Conservation (phyloP, 257 asterid species). For the Nemophila menziesii region DNA sequence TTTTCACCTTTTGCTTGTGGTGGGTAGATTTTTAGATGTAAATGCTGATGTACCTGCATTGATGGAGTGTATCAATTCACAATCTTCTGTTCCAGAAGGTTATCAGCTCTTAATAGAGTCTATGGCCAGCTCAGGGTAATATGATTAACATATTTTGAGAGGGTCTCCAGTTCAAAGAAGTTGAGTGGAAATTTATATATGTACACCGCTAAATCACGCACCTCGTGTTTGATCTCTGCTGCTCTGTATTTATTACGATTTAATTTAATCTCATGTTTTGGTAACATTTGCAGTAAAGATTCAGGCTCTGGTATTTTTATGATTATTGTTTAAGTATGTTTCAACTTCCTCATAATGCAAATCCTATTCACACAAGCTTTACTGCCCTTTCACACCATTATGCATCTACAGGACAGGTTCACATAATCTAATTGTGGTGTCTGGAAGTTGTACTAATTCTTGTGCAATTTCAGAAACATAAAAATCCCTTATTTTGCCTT, state of each 20-base stretch:
- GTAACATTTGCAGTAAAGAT: background rate
- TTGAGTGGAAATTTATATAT: background rate
- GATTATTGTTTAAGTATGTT: background rate
- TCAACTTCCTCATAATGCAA: no score
- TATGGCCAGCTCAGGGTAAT: constrained; percentile 48
- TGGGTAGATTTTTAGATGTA: constrained; percentile 60
- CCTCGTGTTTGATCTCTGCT: background rate
- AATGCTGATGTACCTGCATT: constrained; percentile 78
- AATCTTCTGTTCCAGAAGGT: constrained; percentile 71
- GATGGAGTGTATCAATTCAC: constrained; percentile 56
- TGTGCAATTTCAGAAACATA: no score
- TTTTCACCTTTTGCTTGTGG: constrained; percentile 71
- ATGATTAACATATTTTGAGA: background rate
- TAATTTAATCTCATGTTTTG: background rate
- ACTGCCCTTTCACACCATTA: background rate
- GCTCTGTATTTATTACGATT: constrained; percentile 7
- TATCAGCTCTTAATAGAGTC: constrained; percentile 84
- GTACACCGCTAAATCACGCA: background rate
- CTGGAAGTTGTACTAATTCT: background rate
- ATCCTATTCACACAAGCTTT: no score
- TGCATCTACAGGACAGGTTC: background rate
- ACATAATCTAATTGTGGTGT: background rate
- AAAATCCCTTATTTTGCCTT: no score
- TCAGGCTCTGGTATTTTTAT: background rate
- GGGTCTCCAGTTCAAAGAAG: constrained; percentile 1